Evolutionary conservation across 78 protist genomes (phyloP), one percentile per base, ranked within the genome.

Genomic region (Dictyostelium capitatum): DNA sequence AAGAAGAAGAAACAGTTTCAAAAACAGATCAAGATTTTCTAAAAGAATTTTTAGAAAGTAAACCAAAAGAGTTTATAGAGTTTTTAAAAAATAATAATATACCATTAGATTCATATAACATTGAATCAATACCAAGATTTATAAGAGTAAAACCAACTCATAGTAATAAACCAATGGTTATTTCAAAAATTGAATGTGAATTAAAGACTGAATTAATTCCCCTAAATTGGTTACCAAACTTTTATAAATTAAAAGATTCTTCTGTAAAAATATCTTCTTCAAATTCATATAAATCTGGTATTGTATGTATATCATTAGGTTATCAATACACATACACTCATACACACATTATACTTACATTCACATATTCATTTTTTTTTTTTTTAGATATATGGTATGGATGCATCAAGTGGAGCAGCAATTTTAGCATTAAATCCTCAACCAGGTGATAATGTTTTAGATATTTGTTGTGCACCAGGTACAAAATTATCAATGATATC

Each of bases 391-490:
- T 95, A 95, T 79, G 97, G 97, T 30, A 95, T 95, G 80, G 97
- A 95, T 73, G 95, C 89, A 19, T 30, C 62, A 54, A 85, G 95
- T 53, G 97, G 95, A 12, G 97, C 97, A 37, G 97, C 95, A 11
- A 83, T 95, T 6, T 41, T 81, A 20, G 92, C 94, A 62, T 69
- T 95, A 32, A 89, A 51, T 43, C 84, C 82, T 47, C 3, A 37
- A 51, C 90, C 91, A 12, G 91, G 90, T 75, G 96, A 95, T 20
- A 51, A 56, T 65, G 94, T 95, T 6, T 91, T 95, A 65, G 97
- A 95, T 85, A 41, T 95, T 46, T 95, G 97, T 91, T 95, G 97
- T 79, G 97, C 97, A 69, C 97, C 97, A 8, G 97, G 97, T 7
- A 95, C 97, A 2, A 95, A 95, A 59, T 53, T 93, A 12, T 89